Evolutionary conservation across 2,329 filamentous ascomycete species (phyloP).

Genomic region (Ophiosphaerella herpotricha): DNA sequence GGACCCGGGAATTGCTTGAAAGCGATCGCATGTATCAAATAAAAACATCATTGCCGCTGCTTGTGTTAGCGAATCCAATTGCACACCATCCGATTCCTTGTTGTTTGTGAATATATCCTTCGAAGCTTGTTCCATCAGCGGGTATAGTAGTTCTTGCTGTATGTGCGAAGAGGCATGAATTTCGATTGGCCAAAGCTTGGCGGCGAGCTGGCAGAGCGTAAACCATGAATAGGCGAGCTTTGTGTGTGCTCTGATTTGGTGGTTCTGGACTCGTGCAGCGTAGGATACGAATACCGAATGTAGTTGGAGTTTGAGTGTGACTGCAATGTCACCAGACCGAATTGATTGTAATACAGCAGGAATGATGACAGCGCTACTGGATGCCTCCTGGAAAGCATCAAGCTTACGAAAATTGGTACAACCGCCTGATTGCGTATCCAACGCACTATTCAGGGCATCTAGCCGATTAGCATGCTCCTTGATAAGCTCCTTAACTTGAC

Average conservation of each 20-base stretch:
- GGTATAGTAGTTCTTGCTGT: conserved; percentile 30
- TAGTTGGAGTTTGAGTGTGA: conserved; percentile 25
- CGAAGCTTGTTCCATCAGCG: conserved; percentile 32
- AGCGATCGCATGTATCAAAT: conserved; percentile 28
- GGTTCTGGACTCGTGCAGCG: conserved; percentile 24
- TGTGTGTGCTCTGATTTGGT: conserved; percentile 19
- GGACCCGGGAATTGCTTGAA: conserved; percentile 29
- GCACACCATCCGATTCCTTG: conserved; percentile 9
- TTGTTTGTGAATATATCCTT: conserved; percentile 22
- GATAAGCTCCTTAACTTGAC: conserved; percentile 38
- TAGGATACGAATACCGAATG: conserved; percentile 27
- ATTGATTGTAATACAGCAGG: conserved; percentile 34
- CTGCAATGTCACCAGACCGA: conserved; percentile 28
- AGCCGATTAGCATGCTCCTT: conserved; percentile 33
- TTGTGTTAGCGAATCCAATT: conserved; percentile 21
- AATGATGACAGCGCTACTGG: conserved; percentile 35
- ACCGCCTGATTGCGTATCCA: conserved; percentile 13
- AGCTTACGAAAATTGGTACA: conserved; percentile 25
- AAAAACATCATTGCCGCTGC: conserved; percentile 35
- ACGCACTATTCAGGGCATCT: conserved; percentile 13
- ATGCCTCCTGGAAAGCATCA: conserved; percentile 24
- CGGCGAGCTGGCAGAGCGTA: conserved; percentile 33
- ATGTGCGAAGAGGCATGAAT: conserved; percentile 29
- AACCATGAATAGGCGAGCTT: conserved; percentile 31
- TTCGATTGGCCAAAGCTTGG: conserved; percentile 37